A percentile compares a stretch with the other conserved stretches of the same genome.
These are phyloP conservation scores for Lodderomyces metapsilosis DNA, from an alignment of 1,139 yeast genomes.

Conservation along the genomic window DNA sequence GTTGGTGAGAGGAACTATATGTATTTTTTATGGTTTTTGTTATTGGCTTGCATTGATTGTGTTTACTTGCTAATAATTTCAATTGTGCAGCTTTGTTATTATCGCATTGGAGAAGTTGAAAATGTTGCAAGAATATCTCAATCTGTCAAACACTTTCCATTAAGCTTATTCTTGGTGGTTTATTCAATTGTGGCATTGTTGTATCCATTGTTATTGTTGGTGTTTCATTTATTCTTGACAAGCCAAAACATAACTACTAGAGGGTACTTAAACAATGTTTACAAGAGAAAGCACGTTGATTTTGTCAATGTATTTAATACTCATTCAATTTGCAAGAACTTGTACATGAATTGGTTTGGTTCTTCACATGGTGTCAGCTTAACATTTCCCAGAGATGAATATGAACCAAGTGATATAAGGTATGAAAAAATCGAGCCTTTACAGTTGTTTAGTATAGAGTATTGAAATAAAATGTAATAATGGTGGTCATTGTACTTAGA, in stretches of 20 bases:
- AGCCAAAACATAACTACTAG: constrained; percentile 67
- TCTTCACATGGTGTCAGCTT: constrained; percentile 47
- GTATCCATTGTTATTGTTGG: constrained; percentile 56
- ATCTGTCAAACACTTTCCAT: constrained; percentile 34
- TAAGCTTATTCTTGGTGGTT: constrained; percentile 48
- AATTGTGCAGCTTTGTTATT: constrained; percentile 30
- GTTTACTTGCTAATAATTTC: constrained; percentile 23
- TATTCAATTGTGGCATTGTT: constrained; percentile 41
- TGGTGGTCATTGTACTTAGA: too few species aligned
- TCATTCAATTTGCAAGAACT: constrained; percentile 34
- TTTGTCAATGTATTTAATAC: constrained; percentile 47
- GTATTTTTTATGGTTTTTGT: constrained; percentile 41
- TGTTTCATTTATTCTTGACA: constrained; percentile 54
- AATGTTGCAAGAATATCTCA: constrained; percentile 16
- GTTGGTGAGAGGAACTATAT: constrained; percentile 36
- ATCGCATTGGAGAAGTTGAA: constrained; percentile 12
- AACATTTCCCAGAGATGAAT: constrained; percentile 35
- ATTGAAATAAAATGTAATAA: too few species aligned
- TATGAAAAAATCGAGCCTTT: constrained; percentile 28
- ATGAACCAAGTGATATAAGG: constrained; percentile 44
- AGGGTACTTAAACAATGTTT: constrained; percentile 52
- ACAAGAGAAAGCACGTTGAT: constrained; percentile 13
- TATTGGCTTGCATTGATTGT: constrained; percentile 22
- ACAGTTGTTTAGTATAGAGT: constrained; percentile 10
- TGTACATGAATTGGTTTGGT: constrained; percentile 48